A percentile compares a stretch with the other conserved stretches of the same genome.
Evolutionary conservation across 2,329 filamentous ascomycete genomes (phyloP).

Genomic region (Drechmeria coniospora): DNA sequence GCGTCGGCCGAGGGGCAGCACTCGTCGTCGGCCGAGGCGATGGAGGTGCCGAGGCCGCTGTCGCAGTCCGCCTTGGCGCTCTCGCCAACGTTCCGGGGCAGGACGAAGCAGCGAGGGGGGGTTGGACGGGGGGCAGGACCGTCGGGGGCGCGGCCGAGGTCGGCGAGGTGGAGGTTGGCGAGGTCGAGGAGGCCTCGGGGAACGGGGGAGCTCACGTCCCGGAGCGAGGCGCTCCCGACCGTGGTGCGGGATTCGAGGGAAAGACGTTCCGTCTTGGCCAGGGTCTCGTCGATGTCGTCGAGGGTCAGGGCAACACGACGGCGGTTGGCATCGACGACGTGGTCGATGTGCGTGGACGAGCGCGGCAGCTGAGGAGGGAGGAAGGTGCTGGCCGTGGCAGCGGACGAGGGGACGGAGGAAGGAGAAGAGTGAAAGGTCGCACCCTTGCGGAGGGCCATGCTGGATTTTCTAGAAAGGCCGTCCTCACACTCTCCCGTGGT

Average conservation of each 20-base stretch:
- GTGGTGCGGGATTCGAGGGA: slow-evolving; percentile 20
- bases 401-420: slow-evolving; percentile 28
- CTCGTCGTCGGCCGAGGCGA: slow-evolving; percentile 46
- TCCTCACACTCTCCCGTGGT: slow-evolving; percentile 19
- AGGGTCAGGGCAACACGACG: slow-evolving; percentile 54
- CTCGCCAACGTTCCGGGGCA: too few relatives aligned
- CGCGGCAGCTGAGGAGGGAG: slow-evolving; percentile 43
- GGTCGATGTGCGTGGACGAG: slow-evolving; percentile 54
- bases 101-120: too few relatives aligned
- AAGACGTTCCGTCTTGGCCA: slow-evolving; percentile 30
- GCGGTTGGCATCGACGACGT: slow-evolving; percentile 53
- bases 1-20: slow-evolving; percentile 24
- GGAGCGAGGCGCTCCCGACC: slow-evolving; percentile 19
- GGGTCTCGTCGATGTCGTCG: slow-evolving; percentile 47
- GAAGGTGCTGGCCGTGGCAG: slow-evolving; percentile 24
- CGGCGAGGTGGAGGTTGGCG: slow-evolving; percentile 37
- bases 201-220: slow-evolving; percentile 42
- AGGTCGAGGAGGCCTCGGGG: slow-evolving; percentile 44
- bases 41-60: slow-evolving; percentile 75
- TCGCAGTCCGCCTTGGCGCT: too few relatives aligned
- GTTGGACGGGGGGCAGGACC: too few relatives aligned
- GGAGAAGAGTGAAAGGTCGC: slow-evolving; percentile 47
- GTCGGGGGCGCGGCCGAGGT: too few relatives aligned
- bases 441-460: slow-evolving; percentile 47
- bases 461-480: slow-evolving; percentile 20